These are phyloP conservation scores for Pichia sp. DNA, from an alignment of 1,139 yeast species.

Conservation along the genomic window DNA sequence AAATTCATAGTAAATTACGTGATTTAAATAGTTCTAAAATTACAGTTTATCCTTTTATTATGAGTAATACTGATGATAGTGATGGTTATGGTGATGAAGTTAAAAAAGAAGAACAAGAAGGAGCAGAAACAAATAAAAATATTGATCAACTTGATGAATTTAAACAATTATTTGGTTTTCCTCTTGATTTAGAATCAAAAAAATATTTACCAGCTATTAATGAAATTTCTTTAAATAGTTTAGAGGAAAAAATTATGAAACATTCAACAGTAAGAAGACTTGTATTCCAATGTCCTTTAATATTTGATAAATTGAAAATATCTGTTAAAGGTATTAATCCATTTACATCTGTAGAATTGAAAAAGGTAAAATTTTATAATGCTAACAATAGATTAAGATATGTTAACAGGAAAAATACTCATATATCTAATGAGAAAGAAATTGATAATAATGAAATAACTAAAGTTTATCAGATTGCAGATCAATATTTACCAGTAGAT, in stretches of 20 bases:
- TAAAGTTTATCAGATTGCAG: constrained; percentile 41
- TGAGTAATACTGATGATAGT: constrained; percentile 31
- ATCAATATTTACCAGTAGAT: constrained; percentile 36
- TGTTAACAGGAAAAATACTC: constrained; percentile 45
- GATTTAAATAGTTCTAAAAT: constrained; percentile 53
- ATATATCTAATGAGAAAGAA: constrained; percentile 40
- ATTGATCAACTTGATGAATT: constrained; percentile 44
- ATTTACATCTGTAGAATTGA: constrained; percentile 41
- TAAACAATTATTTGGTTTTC: constrained; percentile 36
- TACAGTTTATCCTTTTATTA: constrained; percentile 58
- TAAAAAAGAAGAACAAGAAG: constrained; percentile 4
- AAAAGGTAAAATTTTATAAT: constrained; percentile 38
- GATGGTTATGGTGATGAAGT: not conserved
- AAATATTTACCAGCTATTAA: constrained; percentile 25
- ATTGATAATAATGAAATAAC: constrained; percentile 31
- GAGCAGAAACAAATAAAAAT: constrained; percentile 25
- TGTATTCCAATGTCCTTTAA: constrained; percentile 55
- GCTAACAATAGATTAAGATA: constrained; percentile 45
- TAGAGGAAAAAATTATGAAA: constrained; percentile 46
- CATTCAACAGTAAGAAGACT: constrained; percentile 59
- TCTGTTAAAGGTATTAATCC: constrained; percentile 69
- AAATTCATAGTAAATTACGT: constrained; percentile 52
- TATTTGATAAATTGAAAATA: constrained; percentile 48
- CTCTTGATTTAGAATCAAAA: constrained; percentile 14
- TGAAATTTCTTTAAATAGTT: constrained; percentile 41